Percentiles rank a stretch among this genome's conserved stretches.
Evolutionary conservation across 1,284 basidiomycete species (phyloP).

Genomic region (Apiotrichum siamense): DNA sequence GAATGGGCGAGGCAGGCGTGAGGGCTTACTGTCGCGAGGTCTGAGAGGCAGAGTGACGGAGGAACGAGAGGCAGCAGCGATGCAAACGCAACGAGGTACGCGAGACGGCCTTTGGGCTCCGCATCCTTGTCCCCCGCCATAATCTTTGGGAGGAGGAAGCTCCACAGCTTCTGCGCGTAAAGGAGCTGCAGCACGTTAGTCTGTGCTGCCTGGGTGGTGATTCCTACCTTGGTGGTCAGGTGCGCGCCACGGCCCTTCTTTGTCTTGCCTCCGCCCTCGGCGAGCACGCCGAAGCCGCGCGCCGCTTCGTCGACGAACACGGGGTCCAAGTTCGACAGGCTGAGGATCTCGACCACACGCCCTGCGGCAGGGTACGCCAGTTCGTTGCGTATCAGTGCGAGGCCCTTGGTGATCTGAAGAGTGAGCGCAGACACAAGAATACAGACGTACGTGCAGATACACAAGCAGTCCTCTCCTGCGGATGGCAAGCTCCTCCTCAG

Average conservation of each 20-base stretch:
- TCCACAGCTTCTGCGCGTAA: conserved; percentile 78
- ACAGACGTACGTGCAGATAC: conserved; percentile 23
- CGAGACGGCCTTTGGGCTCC: conserved; percentile 15
- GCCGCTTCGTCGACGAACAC: conserved; percentile 53
- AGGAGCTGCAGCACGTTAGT: conserved; percentile 57
- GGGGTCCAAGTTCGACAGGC: conserved; percentile 50
- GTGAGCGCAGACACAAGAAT: neutral
- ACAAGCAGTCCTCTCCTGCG: conserved; percentile 25
- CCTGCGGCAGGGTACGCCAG: conserved; percentile 57
- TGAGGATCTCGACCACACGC: conserved; percentile 62
- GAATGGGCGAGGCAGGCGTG: neutral
- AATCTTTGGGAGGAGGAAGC: conserved; percentile 65
- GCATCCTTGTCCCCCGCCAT: conserved; percentile 54
- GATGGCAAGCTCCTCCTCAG: conserved; percentile 17
- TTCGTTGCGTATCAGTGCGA: conserved; percentile 68
- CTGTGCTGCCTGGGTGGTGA: too few relatives aligned
- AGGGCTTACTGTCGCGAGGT: conserved; percentile 61
- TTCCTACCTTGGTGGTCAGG: conserved; percentile 63
- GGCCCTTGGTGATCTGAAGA: conserved; percentile 64
- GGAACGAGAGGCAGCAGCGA: conserved; percentile 76
- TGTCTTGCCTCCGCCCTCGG: conserved; percentile 41
- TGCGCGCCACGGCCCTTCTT: conserved; percentile 64
- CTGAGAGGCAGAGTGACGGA: conserved; percentile 60
- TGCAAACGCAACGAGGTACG: conserved; percentile 78
- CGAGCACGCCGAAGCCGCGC: conserved; percentile 62